Percentiles rank a stretch among this genome's conserved stretches.
These are phyloP conservation scores for Petunia hybrid DNA, from an alignment of 305 asterid species.

Conservation along the genomic window DNA sequence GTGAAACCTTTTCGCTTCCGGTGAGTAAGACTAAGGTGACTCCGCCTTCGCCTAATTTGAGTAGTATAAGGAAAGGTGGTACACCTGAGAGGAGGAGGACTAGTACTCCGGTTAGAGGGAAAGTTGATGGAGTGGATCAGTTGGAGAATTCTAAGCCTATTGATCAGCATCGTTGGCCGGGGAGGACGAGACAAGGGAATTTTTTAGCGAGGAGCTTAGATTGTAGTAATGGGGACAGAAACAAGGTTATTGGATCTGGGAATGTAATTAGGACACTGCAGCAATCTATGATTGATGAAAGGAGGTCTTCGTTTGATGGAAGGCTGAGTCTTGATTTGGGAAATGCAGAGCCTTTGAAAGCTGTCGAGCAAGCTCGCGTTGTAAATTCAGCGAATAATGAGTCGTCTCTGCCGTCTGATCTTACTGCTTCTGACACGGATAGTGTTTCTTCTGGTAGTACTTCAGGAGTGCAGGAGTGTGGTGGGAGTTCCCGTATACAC, in stretches of 20 bases:
- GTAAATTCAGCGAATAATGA: slow-evolving; percentile 58
- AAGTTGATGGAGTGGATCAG: slow-evolving; percentile 71
- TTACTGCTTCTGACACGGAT: slow-evolving; percentile 85
- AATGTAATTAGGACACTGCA: slow-evolving; percentile 58
- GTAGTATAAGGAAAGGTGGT: slow-evolving; percentile 66
- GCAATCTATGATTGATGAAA: slow-evolving; percentile 70
- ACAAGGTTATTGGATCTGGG: slow-evolving; percentile 64
- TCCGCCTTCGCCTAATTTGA: slow-evolving; percentile 72
- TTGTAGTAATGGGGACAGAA: slow-evolving; percentile 58
- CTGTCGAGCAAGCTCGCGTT: slow-evolving; percentile 45
- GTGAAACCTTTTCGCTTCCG: slow-evolving; percentile 88
- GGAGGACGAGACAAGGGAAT: slow-evolving; percentile 59
- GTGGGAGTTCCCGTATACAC: slow-evolving; percentile 47
- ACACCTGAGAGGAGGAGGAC: slow-evolving; percentile 71
- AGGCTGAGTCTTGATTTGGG: slow-evolving; percentile 70
- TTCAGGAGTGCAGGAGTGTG: slow-evolving; percentile 72
- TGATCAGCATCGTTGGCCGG: slow-evolving; percentile 96
- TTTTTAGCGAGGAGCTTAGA: slow-evolving; percentile 73
- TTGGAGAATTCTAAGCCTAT: slow-evolving; percentile 62
- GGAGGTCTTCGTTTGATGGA: slow-evolving; percentile 68
- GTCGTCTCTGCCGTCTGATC: slow-evolving; percentile 59
- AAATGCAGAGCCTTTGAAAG: slow-evolving; percentile 58
- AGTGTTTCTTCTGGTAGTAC: slow-evolving; percentile 97
- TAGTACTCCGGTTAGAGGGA: slow-evolving; percentile 65
- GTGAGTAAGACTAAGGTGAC: slow-evolving; percentile 80